Base-by-base conservation (phyloP, 106 monocot genomes). In the Dioscorea zingiberensis region DNA sequence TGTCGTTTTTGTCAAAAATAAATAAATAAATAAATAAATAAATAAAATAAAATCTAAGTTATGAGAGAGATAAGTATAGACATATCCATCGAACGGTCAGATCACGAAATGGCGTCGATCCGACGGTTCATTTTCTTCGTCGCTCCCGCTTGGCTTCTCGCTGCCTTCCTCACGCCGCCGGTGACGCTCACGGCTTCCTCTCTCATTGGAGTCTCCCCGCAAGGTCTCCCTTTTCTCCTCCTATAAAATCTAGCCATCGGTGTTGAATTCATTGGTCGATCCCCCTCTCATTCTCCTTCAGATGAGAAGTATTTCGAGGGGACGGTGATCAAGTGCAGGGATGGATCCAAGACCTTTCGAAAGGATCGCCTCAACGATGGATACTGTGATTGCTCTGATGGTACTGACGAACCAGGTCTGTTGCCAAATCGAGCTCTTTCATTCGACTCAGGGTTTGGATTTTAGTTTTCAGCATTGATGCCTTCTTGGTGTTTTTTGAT, bases 341-440 rank as follows among this genome's bases (percentile, higher is more conserved):
- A 97, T 44, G 85, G 95, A 19, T 88, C 95, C 56, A 80, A 73
- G 58, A 66, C 71, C 16, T 97, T 97, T 69, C 5, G 65, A 9
- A 81, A 49, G 72, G 76, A 77, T 32, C 85, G 85, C 1, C 81
- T 97, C 73, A 97, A 91, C 76, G 95, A 97, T 54, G 88, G 73
- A 8, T 97, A 75, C 85, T 97, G 95, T 58, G 95, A 97, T 71
- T 97, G 91, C 59, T 64, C 85, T 48, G 95, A 97, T 55, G 95
- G 95, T 12, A 97, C 95, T 25, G 95, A 97, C 23, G 95, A 97
- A 58, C 91, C 95, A 17, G 95, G 95, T 95, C 17, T 30, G 48
- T 54, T 10, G 21, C 23, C 0, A 23, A 22, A 56, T 21, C 21
- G 1, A 21, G 22, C 56, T 3, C n/a, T 12, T 12, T 21, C 56